These are phyloP conservation scores for Trichosanthes truncata DNA, from an alignment of 306 rosid species.

Conservation along the genomic window DNA sequence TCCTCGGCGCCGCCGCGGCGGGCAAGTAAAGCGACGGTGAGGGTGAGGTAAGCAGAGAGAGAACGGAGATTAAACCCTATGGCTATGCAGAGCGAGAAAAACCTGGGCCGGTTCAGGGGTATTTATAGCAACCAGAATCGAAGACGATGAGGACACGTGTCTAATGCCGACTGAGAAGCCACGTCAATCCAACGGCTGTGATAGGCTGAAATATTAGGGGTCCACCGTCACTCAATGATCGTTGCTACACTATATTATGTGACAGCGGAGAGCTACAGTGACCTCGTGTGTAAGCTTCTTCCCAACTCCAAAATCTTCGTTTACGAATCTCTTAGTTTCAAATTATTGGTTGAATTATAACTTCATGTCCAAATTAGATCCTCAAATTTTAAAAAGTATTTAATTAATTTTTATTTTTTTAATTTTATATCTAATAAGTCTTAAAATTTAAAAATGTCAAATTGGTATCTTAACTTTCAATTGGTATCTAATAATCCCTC, in stretches of 20 bases:
- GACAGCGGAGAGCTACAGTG: neutral
- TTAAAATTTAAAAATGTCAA: too few species aligned
- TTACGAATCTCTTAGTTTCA: neutral
- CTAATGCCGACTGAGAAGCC: neutral
- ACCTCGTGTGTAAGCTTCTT: neutral
- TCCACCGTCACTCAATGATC: constrained; percentile 1
- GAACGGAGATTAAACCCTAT: neutral
- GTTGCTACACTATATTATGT: neutral
- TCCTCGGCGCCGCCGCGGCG: neutral
- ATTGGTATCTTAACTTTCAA: too few species aligned
- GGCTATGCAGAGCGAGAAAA: neutral
- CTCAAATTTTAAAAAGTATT: too few species aligned
- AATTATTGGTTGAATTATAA: too few species aligned
- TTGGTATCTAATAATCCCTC: too few species aligned
- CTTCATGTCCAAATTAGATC: too few species aligned
- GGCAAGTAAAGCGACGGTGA: neutral
- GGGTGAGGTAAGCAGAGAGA: neutral
- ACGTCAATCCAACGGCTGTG: neutral
- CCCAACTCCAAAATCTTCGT: neutral
- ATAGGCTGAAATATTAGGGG: neutral
- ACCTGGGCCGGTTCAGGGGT: neutral
- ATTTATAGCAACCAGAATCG: neutral
- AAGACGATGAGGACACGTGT: constrained; percentile 5
- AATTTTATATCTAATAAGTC: too few species aligned
- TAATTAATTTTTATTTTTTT: too few species aligned